Base-by-base conservation (phyloP, 179 eudicot species). In the Drosera spatulata region DNA sequence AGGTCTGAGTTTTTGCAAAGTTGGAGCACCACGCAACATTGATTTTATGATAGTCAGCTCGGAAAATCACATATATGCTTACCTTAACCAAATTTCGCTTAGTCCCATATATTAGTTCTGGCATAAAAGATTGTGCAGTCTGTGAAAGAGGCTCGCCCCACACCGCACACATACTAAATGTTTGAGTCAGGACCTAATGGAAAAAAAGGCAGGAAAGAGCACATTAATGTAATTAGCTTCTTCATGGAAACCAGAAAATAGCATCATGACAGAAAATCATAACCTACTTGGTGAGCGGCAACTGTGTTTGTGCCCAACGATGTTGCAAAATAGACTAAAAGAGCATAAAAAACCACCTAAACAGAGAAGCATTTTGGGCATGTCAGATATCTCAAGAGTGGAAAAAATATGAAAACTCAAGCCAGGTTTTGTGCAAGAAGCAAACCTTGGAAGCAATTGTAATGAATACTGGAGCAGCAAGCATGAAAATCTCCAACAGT, bases 81-180 rank as follows among this genome's bases (percentile, higher is more conserved):
- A 89, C 99, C 95, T 88, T 85, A 12, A 61, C 67, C 49, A 85
- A 68, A 72, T 78, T 90, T 68, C 87, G 83, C 59, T 86, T 79
- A 41, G 69, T 83, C 67, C 97, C 99, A 63, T 85, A 85, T 53
- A 94, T 59, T 65, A 94, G 72, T 82, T 90, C 97, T 7, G 99
- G 99, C 97, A 94, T 83, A 71, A 87, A 94, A 22, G 99, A 94
- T 50, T 91, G 99, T 39, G 99, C 88, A 58, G 99, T 94, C 76
- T 90, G 96, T 58, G 96, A 91, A 52, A 94, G 89, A 60, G 99
- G 99, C 68, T 94, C 97, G 38, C 97, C 96, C 78, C 78, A 87
- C 55, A 94, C 97, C 4, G 91, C 52, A 66, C 86, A 91, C 87
- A 94, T 77, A 72, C 77, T 47, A 76, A 70, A 94, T 50, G 85